A percentile compares a stretch with the other conserved stretches of the same genome.
phyloP scores from a whole-genome alignment of 2,329 filamentous ascomycete genomes.

The Geosmithia morbida region DNA sequence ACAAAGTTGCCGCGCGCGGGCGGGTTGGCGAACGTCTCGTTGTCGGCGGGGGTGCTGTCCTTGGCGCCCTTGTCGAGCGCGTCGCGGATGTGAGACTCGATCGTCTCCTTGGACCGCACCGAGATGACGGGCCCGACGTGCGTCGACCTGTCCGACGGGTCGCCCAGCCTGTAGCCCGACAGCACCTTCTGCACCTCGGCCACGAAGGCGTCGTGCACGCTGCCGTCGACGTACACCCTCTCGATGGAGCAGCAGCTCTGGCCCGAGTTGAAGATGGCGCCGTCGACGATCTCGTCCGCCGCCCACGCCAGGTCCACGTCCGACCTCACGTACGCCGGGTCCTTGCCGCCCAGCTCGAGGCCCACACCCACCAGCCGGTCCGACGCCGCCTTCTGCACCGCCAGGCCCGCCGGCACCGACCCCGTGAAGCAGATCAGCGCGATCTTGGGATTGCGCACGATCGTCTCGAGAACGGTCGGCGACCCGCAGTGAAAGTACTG shows the following conservation, averaged over 20 bases:
- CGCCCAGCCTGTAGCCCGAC: conserved; percentile 71
- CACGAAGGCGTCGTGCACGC: conserved; percentile 72
- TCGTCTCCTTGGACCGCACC: conserved; percentile 59
- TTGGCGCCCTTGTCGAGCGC: conserved; percentile 72
- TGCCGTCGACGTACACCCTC: conserved; percentile 78
- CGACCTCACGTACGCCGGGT: conserved; percentile 74
- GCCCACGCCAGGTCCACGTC: conserved; percentile 88
- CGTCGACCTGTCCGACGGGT: conserved; percentile 65
- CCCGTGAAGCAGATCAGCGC: conserved; percentile 86
- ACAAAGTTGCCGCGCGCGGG: conserved; percentile 79
- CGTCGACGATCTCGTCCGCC: conserved; percentile 88
- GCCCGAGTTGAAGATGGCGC: conserved; percentile 95
- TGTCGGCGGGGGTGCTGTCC: conserved; percentile 66
- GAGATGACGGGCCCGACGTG: conserved; percentile 85
- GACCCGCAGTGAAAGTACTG: conserved; percentile 89
- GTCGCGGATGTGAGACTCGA: conserved; percentile 68
- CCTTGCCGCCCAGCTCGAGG: conserved; percentile 87
- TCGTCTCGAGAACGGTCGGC: conserved; percentile 57
- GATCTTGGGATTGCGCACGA: conserved; percentile 65
- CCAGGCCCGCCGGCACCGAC: conserved; percentile 74
- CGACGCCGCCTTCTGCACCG: conserved; percentile 72
- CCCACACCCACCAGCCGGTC: conserved; percentile 77
- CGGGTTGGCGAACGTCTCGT: conserved; percentile 58
- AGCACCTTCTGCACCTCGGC: conserved; percentile 68
- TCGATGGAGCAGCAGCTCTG: conserved; percentile 94